Conservation (phyloP, 306 rosid species). For the Prunus persica region DNA sequence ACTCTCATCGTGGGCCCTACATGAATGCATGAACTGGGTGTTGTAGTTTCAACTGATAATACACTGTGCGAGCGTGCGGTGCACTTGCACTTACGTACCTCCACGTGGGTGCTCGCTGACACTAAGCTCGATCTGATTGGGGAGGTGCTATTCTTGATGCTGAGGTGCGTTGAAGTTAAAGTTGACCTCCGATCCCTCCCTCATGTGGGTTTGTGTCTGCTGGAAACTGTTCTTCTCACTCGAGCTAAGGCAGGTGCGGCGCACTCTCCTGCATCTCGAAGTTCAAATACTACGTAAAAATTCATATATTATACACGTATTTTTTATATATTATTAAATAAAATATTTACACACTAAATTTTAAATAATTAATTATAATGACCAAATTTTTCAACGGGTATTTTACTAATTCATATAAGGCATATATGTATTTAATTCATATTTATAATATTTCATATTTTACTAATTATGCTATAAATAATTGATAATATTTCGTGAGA, state of each 20-base stretch:
- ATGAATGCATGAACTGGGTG: background rate
- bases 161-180: conserved; percentile 33
- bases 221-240: conserved; percentile 24
- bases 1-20: conserved; percentile 26
- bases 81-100: background rate
- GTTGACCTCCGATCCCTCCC: conserved; percentile 40
- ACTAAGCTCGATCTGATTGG: conserved; percentile 1
- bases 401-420: too few species aligned
- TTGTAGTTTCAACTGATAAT: background rate
- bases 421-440: too few species aligned
- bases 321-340: too few species aligned
- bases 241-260: conserved; percentile 12
- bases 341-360: too few species aligned
- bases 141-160: background rate
- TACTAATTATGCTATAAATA: too few species aligned
- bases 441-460: too few species aligned
- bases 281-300: too few species aligned
- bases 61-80: rapidly evolving
- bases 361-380: too few species aligned
- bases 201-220: conserved; percentile 31
- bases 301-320: too few species aligned
- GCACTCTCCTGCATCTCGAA: background rate
- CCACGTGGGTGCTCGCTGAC: conserved; percentile 3
- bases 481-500: too few species aligned
- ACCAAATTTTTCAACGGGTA: too few species aligned